Evolutionary conservation across 2,329 filamentous ascomycete species (phyloP).

Genomic region (Ophiocordyceps polyrhachis-furcata): DNA sequence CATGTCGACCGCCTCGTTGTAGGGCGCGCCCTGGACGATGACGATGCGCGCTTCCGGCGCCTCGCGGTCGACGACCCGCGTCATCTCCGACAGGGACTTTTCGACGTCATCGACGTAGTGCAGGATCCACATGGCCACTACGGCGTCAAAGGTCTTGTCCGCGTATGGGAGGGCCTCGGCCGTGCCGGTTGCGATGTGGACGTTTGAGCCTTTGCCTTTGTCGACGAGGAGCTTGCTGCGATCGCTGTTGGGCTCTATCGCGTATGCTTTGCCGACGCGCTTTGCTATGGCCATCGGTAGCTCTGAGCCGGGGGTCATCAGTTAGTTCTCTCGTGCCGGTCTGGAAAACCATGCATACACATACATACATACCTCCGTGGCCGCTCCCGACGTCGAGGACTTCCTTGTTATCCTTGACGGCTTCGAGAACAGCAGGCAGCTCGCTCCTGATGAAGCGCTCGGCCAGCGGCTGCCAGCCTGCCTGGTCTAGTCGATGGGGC

Average conservation of each 20-base stretch:
- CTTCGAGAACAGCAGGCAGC: background rate
- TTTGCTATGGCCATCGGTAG: background rate
- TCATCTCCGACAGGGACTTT: slow-evolving; percentile 1
- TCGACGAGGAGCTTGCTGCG: background rate
- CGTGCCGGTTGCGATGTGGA: background rate
- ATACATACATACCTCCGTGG: background rate
- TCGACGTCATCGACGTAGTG: slow-evolving; percentile 2
- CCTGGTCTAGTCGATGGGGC: background rate
- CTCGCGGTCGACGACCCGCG: slow-evolving; percentile 1
- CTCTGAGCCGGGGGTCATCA: background rate
- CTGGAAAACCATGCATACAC: too few species aligned
- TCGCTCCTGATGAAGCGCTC: background rate
- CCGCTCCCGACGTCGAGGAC: background rate
- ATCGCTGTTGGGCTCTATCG: background rate
- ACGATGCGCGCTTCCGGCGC: slow-evolving; percentile 2
- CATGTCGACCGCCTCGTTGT: slow-evolving; percentile 2
- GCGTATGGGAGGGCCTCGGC: background rate
- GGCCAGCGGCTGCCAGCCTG: background rate
- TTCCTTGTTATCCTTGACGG: background rate
- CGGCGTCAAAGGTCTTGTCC: slow-evolving; percentile 1
- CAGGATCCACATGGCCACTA: slow-evolving; percentile 1
- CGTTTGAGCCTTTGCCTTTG: background rate
- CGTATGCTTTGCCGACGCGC: background rate
- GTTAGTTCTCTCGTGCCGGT: background rate
- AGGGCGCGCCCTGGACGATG: slow-evolving; percentile 2